Evolutionary conservation across 257 asterid genomes (phyloP).

Genomic region (Gentiana dahurica): DNA sequence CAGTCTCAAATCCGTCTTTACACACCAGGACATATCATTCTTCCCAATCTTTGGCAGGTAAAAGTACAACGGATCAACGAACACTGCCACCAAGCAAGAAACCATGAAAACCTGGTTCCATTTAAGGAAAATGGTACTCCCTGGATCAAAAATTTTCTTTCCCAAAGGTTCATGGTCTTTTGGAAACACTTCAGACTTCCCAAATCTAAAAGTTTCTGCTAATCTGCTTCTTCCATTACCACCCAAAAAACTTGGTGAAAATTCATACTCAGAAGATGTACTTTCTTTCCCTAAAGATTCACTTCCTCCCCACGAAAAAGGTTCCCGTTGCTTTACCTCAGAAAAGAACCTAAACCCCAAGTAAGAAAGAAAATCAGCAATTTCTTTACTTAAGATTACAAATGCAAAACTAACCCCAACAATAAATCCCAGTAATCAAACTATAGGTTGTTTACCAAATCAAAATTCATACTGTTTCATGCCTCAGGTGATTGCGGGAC

Average conservation of each 20-base stretch:
- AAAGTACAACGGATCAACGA: constrained; percentile 78
- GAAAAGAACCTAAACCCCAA: constrained; percentile 58
- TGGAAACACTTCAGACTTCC: constrained; percentile 44
- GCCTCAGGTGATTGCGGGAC: too few species aligned
- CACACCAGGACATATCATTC: constrained; percentile 46
- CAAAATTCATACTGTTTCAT: neutral
- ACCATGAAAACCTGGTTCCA: constrained; percentile 90
- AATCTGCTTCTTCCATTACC: constrained; percentile 39
- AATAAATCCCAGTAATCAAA: neutral
- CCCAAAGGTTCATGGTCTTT: constrained; percentile 48
- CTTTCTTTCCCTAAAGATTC: constrained; percentile 30
- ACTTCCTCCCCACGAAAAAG: constrained; percentile 38
- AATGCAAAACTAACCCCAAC: neutral
- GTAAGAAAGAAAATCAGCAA: constrained; percentile 18
- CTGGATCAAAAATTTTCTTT: constrained; percentile 77
- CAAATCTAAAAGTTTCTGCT: constrained; percentile 36
- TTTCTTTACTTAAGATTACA: neutral
- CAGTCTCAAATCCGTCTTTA: constrained; percentile 59
- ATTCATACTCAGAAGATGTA: constrained; percentile 32
- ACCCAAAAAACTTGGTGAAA: constrained; percentile 24
- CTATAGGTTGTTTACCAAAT: neutral
- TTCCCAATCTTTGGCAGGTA: constrained; percentile 76
- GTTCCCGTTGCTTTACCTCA: constrained; percentile 47
- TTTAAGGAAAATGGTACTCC: constrained; percentile 71
- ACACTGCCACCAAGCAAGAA: constrained; percentile 76